Conservation (phyloP, 176 grass and related monocot species). For the Tillandsia fasciculata region DNA sequence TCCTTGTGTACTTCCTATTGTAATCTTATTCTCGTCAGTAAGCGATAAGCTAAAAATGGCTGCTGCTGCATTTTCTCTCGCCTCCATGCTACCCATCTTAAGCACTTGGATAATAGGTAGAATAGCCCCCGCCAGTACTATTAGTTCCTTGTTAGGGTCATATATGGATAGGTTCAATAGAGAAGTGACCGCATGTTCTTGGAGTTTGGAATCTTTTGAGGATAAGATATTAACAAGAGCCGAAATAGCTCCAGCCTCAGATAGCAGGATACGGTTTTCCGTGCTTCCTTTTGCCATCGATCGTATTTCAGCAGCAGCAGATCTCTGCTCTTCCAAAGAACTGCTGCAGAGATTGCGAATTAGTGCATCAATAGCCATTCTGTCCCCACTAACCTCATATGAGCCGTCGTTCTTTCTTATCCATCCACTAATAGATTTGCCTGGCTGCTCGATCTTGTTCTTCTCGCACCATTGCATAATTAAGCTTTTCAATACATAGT, state of each 20-base stretch:
- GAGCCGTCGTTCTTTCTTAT: constrained; percentile 53
- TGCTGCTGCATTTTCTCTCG: constrained; percentile 94
- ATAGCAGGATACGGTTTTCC: constrained; percentile 77
- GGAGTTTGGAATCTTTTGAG: constrained; percentile 63
- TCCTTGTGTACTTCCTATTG: constrained; percentile 74
- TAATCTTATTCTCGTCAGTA: constrained; percentile 88
- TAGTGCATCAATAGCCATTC: constrained; percentile 56
- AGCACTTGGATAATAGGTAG: constrained; percentile 65
- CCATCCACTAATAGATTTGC: constrained; percentile 29
- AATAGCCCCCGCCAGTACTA: constrained; percentile 83
- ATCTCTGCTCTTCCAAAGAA: constrained; percentile 60
- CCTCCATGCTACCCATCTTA: constrained; percentile 71
- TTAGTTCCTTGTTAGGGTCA: constrained; percentile 92
- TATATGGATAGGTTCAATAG: constrained; percentile 92
- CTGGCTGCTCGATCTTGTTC: constrained; percentile 59
- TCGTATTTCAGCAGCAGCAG: constrained; percentile 81
- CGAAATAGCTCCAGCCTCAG: constrained; percentile 76
- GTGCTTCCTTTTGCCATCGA: constrained; percentile 85
- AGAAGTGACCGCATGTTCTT: constrained; percentile 87
- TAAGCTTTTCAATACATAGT: constrained; percentile 78
- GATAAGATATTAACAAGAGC: constrained; percentile 66
- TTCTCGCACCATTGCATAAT: constrained; percentile 94
- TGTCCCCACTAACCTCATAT: constrained; percentile 55
- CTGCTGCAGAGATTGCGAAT: constrained; percentile 61
- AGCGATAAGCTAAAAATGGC: constrained; percentile 93